These are phyloP conservation scores for Aspergillus carlsbadensis DNA, from an alignment of 495 filamentous ascomycete genomes.

Conservation along the genomic window DNA sequence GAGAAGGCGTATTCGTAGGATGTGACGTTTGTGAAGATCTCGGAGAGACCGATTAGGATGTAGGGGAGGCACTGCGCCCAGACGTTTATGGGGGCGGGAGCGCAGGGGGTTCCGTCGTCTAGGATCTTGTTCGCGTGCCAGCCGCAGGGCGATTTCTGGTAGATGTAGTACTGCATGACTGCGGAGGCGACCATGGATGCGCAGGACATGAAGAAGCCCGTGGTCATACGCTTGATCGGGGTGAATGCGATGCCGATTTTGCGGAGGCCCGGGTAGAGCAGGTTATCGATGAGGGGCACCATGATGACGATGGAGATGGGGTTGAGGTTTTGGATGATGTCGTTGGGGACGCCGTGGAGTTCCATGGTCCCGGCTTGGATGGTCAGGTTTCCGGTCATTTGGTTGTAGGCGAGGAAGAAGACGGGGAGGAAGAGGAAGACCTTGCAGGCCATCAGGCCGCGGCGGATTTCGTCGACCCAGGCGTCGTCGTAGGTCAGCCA, in stretches of 20 bases:
- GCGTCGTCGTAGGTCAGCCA: conserved; percentile 66
- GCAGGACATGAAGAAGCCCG: conserved; percentile 61
- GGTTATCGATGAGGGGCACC: conserved; percentile 63
- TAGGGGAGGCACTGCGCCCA: conserved; percentile 60
- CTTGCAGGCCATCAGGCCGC: conserved; percentile 48
- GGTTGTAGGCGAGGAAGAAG: conserved; percentile 58
- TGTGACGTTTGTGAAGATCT: conserved; percentile 64
- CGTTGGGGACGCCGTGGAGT: conserved; percentile 60
- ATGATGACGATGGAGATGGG: conserved; percentile 66
- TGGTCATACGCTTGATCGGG: conserved; percentile 67
- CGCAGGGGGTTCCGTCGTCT: conserved; percentile 26
- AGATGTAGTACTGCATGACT: conserved; percentile 67
- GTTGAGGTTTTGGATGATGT: conserved; percentile 70
- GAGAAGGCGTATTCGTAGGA: conserved; percentile 48
- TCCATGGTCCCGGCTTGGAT: conserved; percentile 50
- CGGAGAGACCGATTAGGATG: conserved; percentile 60
- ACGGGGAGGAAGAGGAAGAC: conserved; percentile 59
- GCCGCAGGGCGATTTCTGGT: conserved; percentile 55
- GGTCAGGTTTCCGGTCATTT: conserved; percentile 63
- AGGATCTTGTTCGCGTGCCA: conserved; percentile 34
- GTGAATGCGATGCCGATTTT: conserved; percentile 58
- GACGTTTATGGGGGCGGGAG: conserved; percentile 47
- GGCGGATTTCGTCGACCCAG: conserved; percentile 52
- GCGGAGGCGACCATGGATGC: conserved; percentile 59
- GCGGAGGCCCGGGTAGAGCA: conserved; percentile 64